A percentile compares a stretch with the other conserved stretches of the same genome.
Evolutionary conservation across 2,329 filamentous ascomycete species (phyloP).

Genomic region (Alternaria triticimaculans): DNA sequence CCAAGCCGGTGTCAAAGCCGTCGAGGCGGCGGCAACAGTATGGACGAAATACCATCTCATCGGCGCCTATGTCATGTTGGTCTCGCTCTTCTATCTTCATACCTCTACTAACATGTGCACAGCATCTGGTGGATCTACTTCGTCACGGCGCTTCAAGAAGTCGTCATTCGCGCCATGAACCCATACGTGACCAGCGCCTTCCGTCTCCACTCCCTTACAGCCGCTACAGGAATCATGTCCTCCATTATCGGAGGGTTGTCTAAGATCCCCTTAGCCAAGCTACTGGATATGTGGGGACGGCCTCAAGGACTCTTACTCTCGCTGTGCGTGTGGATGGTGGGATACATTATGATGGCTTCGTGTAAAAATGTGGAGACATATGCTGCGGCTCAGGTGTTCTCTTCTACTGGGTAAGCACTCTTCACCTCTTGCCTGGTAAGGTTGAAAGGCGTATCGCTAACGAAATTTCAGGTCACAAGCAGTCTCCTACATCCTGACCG

Average conservation of each 20-base stretch:
- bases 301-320: slow-evolving; percentile 41
- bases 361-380: slow-evolving; percentile 66
- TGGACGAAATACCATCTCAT: slow-evolving; percentile 48
- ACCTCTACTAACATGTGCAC: background rate
- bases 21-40: slow-evolving; percentile 47
- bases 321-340: slow-evolving; percentile 29
- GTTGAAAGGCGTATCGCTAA: background rate
- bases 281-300: slow-evolving; percentile 41
- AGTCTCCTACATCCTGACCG: slow-evolving; percentile 61
- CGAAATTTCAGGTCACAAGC: background rate
- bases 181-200: slow-evolving; percentile 49
- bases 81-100: background rate
- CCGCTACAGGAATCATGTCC: slow-evolving; percentile 25
- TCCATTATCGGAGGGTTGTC: background rate
- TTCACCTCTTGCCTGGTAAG: background rate
- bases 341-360: slow-evolving; percentile 69
- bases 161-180: slow-evolving; percentile 48
- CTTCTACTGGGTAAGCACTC: slow-evolving; percentile 59
- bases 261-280: background rate
- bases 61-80: slow-evolving; percentile 45
- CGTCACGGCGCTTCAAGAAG: slow-evolving; percentile 55
- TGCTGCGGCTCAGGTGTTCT: slow-evolving; percentile 69
- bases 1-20: slow-evolving; percentile 46
- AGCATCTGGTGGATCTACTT: slow-evolving; percentile 57
- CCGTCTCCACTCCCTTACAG: slow-evolving; percentile 38